These are phyloP conservation scores for Cladosporium cucumerinum DNA, from an alignment of 2,329 filamentous ascomycete genomes.

Conservation along the genomic window DNA sequence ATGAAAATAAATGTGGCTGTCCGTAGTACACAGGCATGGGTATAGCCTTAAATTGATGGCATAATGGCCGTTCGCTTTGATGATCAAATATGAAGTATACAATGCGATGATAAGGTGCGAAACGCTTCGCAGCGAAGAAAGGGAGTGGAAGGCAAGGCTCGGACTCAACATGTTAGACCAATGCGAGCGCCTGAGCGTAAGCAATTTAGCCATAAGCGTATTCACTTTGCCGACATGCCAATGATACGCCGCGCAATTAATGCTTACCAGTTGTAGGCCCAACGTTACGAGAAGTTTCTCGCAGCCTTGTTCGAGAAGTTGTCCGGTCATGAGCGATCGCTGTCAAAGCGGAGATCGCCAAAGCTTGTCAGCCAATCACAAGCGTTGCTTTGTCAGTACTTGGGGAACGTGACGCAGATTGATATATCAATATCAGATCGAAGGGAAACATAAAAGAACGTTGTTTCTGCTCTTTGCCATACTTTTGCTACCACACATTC, in stretches of 20 bases:
- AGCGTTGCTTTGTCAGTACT: neutral
- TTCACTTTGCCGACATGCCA: neutral
- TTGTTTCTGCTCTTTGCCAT: neutral
- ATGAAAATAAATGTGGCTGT: neutral
- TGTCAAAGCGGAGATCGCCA: neutral
- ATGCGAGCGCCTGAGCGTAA: neutral
- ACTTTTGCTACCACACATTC: neutral
- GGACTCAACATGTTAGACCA: neutral
- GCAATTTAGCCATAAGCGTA: neutral
- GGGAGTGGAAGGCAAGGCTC: neutral
- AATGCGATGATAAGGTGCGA: neutral
- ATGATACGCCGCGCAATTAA: neutral
- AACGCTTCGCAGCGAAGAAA: neutral
- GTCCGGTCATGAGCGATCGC: conserved; percentile 5
- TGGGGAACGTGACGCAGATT: conserved; percentile 8
- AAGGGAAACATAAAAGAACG: conserved; percentile 10
- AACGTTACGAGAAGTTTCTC: neutral
- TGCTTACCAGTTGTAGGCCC: neutral
- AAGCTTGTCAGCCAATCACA: neutral
- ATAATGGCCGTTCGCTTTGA: no score
- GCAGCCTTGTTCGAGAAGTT: conserved; percentile 5
- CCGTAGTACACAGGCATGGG: neutral
- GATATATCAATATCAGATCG: conserved; percentile 17
- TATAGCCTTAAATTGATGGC: neutral
- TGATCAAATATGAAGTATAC: no score